phyloP scores from a whole-genome alignment of 805 yeast genomes.

The Cyberlindnera maritima region DNA sequence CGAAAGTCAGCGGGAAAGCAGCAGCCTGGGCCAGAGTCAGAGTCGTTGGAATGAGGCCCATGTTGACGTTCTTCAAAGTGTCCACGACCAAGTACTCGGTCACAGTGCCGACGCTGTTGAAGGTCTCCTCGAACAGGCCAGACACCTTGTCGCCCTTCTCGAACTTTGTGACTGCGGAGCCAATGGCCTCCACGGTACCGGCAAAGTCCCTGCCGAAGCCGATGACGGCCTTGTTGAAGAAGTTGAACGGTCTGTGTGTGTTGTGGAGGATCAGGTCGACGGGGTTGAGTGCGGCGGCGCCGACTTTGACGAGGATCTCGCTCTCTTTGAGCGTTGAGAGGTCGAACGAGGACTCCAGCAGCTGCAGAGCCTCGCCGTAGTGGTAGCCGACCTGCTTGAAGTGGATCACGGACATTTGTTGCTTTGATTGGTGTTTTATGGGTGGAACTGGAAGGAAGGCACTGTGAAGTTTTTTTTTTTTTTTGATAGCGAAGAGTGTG shows the following conservation, averaged over 20 bases:
- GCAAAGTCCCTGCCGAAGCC: slow-evolving; percentile 52
- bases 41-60: slow-evolving; percentile 40
- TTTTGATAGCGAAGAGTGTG: neutral
- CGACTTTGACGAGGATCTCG: slow-evolving; percentile 45
- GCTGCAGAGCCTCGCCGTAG: slow-evolving; percentile 11
- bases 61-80: slow-evolving; percentile 29
- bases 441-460: too few relatives aligned
- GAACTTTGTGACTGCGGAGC: slow-evolving; percentile 36
- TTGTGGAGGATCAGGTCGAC: slow-evolving; percentile 48
- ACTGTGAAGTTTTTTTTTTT: too few relatives aligned
- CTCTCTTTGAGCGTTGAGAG: slow-evolving; percentile 28
- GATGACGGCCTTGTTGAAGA: slow-evolving; percentile 24
- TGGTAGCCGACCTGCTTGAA: slow-evolving; percentile 17
- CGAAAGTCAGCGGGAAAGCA: slow-evolving; percentile 59
- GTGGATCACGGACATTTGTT: too few relatives aligned
- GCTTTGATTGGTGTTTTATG: too few relatives aligned
- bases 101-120: slow-evolving; percentile 39
- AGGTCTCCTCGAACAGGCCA: slow-evolving; percentile 33
- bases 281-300: slow-evolving; percentile 55
- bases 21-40: slow-evolving; percentile 51
- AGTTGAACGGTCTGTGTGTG: slow-evolving; percentile 27
- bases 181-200: slow-evolving; percentile 53
- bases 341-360: slow-evolving; percentile 7
- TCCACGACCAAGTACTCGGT: slow-evolving; percentile 45
- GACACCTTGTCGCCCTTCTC: slow-evolving; percentile 56